Evolutionary conservation across 2,329 filamentous ascomycete genomes (phyloP), one percentile per base, ranked within the genome.

Genomic region (Fusarium burgessii): DNA sequence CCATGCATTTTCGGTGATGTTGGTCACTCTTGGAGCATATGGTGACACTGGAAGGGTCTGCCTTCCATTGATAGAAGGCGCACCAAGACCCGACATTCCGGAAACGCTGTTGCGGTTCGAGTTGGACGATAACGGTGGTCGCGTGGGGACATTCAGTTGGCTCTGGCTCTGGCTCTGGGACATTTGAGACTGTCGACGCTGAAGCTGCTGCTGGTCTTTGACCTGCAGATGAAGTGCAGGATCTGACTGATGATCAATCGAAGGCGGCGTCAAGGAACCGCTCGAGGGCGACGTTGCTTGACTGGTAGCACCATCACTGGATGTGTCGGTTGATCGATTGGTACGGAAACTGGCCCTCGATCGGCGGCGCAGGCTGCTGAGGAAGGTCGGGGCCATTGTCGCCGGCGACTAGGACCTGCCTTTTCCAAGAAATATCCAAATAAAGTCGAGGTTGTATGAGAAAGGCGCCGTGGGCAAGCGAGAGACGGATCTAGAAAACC

Each of bases 1-100:
- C 92, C 94, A 97, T 63, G 93, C 91, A 73, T 92, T 93, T 71
- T 97, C 93, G 13, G 89, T 85, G 41, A 97, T 85, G 36, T 95
- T 97, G 45, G 91, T 83, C 41, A 98, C 89, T 74, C 90, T 89
- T 27, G 95, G 95, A 33, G 94, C 92, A 81, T 93, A 95, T 45
- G 91, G 90, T 58, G 94, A 97, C 20, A 90, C 87, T 11, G 91
- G 89, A 68, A 88, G 82, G 69, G 84, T 86, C 59, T 82, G 85
- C 77, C 87, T 88, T 66, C 87, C 87, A 73, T 84, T 86, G 32
- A 84, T 79, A 27, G 85, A 81, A 29, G 88, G 86, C 27, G 88
- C 85, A 20, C 88, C 88, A 51, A 91, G 77, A 33, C 90, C 89
- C 33, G 87, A 83, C 87, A 90, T 90, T 66, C 88, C 89, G 35